These are phyloP conservation scores for Hansenula lynferdii DNA, from an alignment of 1,139 yeast species.

Conservation along the genomic window DNA sequence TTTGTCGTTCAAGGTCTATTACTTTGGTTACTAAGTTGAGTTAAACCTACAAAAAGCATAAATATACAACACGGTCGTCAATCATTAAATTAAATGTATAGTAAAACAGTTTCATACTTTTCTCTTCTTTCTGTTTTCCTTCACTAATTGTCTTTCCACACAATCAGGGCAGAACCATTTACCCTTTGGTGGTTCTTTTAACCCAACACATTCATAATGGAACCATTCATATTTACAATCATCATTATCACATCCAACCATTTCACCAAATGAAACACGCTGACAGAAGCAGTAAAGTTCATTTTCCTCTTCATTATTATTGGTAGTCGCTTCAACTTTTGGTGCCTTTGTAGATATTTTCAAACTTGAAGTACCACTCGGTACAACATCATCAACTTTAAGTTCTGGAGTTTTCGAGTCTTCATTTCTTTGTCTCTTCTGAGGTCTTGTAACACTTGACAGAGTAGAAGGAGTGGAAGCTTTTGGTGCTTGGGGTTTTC, in stretches of 20 bases:
- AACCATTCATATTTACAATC: slow-evolving; percentile 87
- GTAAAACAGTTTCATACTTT: slow-evolving; percentile 5
- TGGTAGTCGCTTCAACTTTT: neutral
- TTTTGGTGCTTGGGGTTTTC: slow-evolving; percentile 6
- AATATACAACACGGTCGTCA: neutral
- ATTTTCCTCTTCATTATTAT: slow-evolving; percentile 42
- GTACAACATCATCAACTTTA: neutral
- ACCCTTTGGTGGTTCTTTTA: slow-evolving; percentile 81
- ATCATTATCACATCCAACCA: slow-evolving; percentile 87
- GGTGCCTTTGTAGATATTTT: slow-evolving; percentile 1
- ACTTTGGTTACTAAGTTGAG: slow-evolving; percentile 47
- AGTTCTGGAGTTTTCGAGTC: slow-evolving; percentile 18
- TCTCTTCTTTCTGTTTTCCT: slow-evolving; percentile 16
- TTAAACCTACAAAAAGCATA: neutral
- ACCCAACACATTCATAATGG: slow-evolving; percentile 72
- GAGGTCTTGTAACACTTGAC: slow-evolving; percentile 5
- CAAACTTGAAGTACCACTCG: slow-evolving; percentile 1
- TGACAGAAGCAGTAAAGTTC: slow-evolving; percentile 78
- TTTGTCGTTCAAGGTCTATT: slow-evolving; percentile 70
- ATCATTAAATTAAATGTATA: neutral
- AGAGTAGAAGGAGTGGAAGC: slow-evolving; percentile 12
- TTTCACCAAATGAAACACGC: slow-evolving; percentile 81
- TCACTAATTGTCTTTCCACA: slow-evolving; percentile 19
- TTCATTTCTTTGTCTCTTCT: slow-evolving; percentile 19
- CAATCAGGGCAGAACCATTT: slow-evolving; percentile 92